Percentiles rank a stretch among this genome's conserved stretches.
phyloP scores from a whole-genome alignment of 2,329 filamentous ascomycete genomes.

The Coleophoma cylindrospora region DNA sequence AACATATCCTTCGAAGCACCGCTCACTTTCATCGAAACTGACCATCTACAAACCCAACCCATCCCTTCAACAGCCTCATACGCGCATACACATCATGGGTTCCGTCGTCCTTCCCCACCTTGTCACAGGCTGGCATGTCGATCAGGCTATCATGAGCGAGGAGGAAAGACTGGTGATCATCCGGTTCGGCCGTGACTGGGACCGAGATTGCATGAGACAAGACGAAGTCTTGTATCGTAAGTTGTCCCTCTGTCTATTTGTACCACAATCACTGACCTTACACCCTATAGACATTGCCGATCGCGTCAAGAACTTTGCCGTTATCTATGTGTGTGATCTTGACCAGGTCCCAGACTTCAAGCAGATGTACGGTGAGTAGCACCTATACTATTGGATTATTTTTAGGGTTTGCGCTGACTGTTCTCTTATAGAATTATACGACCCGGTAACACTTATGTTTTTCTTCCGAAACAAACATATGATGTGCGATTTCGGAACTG shows the following conservation, averaged over 20 bases:
- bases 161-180: constrained; percentile 92
- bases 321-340: constrained; percentile 91
- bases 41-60: neutral
- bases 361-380: constrained; percentile 73
- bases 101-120: constrained; percentile 92
- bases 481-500: constrained; percentile 96
- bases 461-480: constrained; percentile 99
- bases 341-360: constrained; percentile 91
- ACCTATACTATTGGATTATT: neutral
- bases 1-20: neutral
- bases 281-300: constrained; percentile 65
- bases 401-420: constrained; percentile 1
- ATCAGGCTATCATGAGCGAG: constrained; percentile 86
- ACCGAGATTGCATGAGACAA: constrained; percentile 74
- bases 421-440: constrained; percentile 57
- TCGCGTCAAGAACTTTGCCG: constrained; percentile 86
- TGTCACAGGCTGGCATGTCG: constrained; percentile 92
- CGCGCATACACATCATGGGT: constrained; percentile 36
- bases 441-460: constrained; percentile 93
- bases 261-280: neutral
- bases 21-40: neutral
- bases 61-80: neutral
- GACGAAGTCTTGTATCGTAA: constrained; percentile 87
- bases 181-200: constrained; percentile 83
- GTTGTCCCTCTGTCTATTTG: constrained; percentile 4